A percentile compares a stretch with the other conserved stretches of the same genome.
phyloP scores from a whole-genome alignment of 805 yeast genomes.

The Zygosaccharomyces pseudorouxii region DNA sequence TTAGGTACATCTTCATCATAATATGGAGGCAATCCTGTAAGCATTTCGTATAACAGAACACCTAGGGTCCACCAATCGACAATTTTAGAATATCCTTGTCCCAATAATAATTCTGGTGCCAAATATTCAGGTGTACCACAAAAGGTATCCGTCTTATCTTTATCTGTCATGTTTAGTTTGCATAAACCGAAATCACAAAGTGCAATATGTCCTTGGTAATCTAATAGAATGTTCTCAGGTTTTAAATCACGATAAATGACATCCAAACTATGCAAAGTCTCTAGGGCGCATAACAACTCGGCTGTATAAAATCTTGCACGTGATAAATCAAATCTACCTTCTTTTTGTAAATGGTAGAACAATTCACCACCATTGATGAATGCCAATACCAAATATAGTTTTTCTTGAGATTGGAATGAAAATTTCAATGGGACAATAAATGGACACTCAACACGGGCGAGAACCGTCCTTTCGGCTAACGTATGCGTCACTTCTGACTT shows the following conservation, averaged over 20 bases:
- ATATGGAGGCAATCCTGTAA: conserved; percentile 95
- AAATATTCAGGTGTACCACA: conserved; percentile 98
- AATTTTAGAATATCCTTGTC: conserved; percentile 90
- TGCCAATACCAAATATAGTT: conserved; percentile 81
- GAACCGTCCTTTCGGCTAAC: conserved; percentile 89
- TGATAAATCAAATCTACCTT: conserved; percentile 82
- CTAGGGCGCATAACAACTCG: conserved; percentile 88
- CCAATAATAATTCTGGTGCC: conserved; percentile 88
- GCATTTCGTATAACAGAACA: conserved; percentile 88
- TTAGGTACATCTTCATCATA: conserved; percentile 89
- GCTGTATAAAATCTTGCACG: conserved; percentile 92
- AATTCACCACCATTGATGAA: conserved; percentile 97
- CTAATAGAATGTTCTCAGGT: conserved; percentile 91
- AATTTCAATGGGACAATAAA: conserved; percentile 95
- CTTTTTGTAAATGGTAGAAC: conserved; percentile 88
- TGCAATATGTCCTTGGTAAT: conserved; percentile 97
- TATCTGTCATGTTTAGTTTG: conserved; percentile 87
- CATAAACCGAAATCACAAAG: conserved; percentile 96
- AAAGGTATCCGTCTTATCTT: conserved; percentile 85
- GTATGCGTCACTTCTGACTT: conserved; percentile 95
- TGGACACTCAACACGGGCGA: conserved; percentile 89
- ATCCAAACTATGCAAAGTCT: conserved; percentile 82
- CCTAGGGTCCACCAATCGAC: conserved; percentile 99
- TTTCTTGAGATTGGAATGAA: conserved; percentile 95
- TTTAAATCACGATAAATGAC: conserved; percentile 93